Base-by-base conservation (phyloP, 2,329 filamentous ascomycete species). In the Ophiocordyceps camponoti-saundersi region DNA sequence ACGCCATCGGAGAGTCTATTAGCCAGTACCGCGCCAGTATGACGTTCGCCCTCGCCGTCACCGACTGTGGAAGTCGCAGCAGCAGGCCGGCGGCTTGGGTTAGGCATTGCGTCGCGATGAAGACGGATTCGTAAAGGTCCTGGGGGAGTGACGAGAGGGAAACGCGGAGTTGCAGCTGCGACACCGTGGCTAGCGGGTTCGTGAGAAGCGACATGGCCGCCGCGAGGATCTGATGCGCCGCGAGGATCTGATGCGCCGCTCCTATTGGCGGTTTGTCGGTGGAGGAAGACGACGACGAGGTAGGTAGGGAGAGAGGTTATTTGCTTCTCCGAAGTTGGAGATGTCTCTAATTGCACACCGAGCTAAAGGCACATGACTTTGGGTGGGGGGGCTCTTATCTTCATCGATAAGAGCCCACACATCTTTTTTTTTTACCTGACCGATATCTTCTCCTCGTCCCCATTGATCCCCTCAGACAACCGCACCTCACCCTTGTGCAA, bases 31-130 rank as follows among this genome's bases (percentile, higher is more conserved):
- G 77, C 46, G 82, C 81, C 32, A 94, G 77, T 0, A 92, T 65
- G 40, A 95, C 79, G 57, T 89, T 85, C 3, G 89, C 86, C 57
- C 88, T 85, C 5, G 88, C 85, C 39, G 92, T 85, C 39, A 86
- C 78, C 54, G 88, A 85, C 60, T 95, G 88, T 7, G 87, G 85
- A 39, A 96, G 71, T 44, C 85, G 78, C 3, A 98, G 73, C 18
- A 96, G 75, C 45, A 93, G 73, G 29, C 85, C 85, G 12, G 85
- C 83, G 21, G 82, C 79, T 63, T 92, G 85, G 3, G 82, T 85
- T 42, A 90, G 73, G 54, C 76, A 75, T 59, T 84, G 79, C 34
- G 82, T 80, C 47, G 80, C 73, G 60, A 80, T 82, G 55, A 82
- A 80, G 51, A 89, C 70, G 51, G 76, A 74, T 57, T 84, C 79